Percentiles rank a stretch among this genome's conserved stretches.
Evolutionary conservation across 495 filamentous ascomycete species (phyloP).

Genomic region (Penicillium dipodomyicola): DNA sequence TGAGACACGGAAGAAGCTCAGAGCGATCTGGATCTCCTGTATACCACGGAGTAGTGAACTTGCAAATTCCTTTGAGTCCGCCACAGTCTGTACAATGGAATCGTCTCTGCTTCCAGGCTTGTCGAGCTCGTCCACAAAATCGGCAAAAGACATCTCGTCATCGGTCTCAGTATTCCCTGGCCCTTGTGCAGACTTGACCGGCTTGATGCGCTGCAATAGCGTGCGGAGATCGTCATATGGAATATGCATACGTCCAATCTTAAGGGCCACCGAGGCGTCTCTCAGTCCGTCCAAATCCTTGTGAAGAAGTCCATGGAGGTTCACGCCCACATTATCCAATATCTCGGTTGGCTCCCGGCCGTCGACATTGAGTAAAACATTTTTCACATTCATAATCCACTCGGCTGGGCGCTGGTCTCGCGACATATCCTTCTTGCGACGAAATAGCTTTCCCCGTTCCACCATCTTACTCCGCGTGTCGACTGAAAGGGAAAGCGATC

Average conservation of each 20-base stretch:
- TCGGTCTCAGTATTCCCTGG: slow-evolving; percentile 39
- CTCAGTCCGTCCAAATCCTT: slow-evolving; percentile 81
- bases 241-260: slow-evolving; percentile 83
- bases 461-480: slow-evolving; percentile 91
- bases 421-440: slow-evolving; percentile 70
- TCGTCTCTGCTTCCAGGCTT: slow-evolving; percentile 70
- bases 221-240: slow-evolving; percentile 80
- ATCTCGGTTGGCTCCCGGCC: slow-evolving; percentile 85
- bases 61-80: slow-evolving; percentile 89
- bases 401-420: slow-evolving; percentile 79
- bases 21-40: slow-evolving; percentile 92
- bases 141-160: slow-evolving; percentile 63
- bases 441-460: slow-evolving; percentile 85
- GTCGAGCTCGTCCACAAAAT: slow-evolving; percentile 77
- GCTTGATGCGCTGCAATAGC: slow-evolving; percentile 54
- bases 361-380: slow-evolving; percentile 81
- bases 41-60: slow-evolving; percentile 88
- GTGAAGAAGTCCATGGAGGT: slow-evolving; percentile 90
- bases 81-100: slow-evolving; percentile 77
- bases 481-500: slow-evolving; percentile 77
- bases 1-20: slow-evolving; percentile 87
- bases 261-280: slow-evolving; percentile 85
- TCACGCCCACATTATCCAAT: slow-evolving; percentile 81
- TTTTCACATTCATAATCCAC: slow-evolving; percentile 85
- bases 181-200: slow-evolving; percentile 29